Evolutionary conservation across 2,329 filamentous ascomycete genomes (phyloP).

Genomic region (Claviceps pusilla): DNA sequence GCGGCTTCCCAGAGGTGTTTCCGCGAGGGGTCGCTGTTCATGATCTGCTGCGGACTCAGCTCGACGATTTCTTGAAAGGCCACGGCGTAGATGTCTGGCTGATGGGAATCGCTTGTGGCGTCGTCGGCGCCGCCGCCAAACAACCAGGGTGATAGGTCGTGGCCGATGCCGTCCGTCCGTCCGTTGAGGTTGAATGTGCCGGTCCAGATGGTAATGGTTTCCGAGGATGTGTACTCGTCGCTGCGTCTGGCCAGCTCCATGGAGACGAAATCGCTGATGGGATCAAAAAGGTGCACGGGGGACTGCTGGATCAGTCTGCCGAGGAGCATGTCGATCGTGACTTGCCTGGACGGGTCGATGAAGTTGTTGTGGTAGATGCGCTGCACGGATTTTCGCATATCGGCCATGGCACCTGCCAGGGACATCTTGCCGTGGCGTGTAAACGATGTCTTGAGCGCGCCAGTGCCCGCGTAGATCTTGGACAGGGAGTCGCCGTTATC

Average conservation of each 20-base stretch:
- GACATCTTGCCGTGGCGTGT: slow-evolving; percentile 94
- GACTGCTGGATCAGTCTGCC: slow-evolving; percentile 71
- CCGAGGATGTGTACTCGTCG: slow-evolving; percentile 59
- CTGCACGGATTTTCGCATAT: slow-evolving; percentile 86
- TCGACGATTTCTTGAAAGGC: slow-evolving; percentile 99
- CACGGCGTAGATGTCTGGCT: slow-evolving; percentile 75
- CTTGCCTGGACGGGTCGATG: slow-evolving; percentile 79
- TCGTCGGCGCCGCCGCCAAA: slow-evolving; percentile 33
- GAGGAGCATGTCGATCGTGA: slow-evolving; percentile 85
- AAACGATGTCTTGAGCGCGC: slow-evolving; percentile 87
- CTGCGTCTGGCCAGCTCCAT: slow-evolving; percentile 54
- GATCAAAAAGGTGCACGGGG: slow-evolving; percentile 78
- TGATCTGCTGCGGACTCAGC: slow-evolving; percentile 91
- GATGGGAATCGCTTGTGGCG: slow-evolving; percentile 35
- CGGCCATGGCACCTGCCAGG: slow-evolving; percentile 80
- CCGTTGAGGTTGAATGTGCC: slow-evolving; percentile 96
- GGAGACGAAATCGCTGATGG: slow-evolving; percentile 81
- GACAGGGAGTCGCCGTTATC: slow-evolving; percentile 92
- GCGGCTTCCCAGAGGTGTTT: slow-evolving; percentile 76
- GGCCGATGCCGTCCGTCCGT: slow-evolving; percentile 57
- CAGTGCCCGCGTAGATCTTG: slow-evolving; percentile 91
- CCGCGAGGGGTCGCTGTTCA: slow-evolving; percentile 86
- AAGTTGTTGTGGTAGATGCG: slow-evolving; percentile 97
- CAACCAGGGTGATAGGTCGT: slow-evolving; percentile 77
- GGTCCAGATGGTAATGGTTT: slow-evolving; percentile 64